Base-by-base conservation (phyloP, 1,284 basidiomycete species). In the Ustilago nuda region DNA sequence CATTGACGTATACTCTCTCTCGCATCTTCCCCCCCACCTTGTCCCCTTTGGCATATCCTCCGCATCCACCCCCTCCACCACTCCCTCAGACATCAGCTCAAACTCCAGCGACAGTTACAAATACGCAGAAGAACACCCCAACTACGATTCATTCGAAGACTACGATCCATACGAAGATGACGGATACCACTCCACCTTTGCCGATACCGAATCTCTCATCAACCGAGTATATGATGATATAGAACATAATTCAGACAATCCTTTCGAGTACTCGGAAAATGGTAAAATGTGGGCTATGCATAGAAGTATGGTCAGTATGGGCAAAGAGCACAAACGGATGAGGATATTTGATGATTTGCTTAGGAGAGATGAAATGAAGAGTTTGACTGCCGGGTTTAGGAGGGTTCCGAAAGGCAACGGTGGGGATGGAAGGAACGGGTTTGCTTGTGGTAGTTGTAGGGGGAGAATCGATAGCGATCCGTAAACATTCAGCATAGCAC, bases 321-420 rank as follows among this genome's bases (percentile, higher is more conserved):
- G 23, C 0, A 39, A 56, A 2, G 45, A 62, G n/a, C 55, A 58
- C 8, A 61, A 39, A 23, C 46, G 54, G 17, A 56, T 65, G 48
- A 33, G 33, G 5, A 15, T 66, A 17, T 72, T 72, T 27, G 69
- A 72, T 15, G 51, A 72, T 32, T 46, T 72, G 27, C 13, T 72
- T 19, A 46, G 62, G 17, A 61, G 63, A 39, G 68, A 71, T 13
- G 68, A 71, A 51, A 2, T 60, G 11, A 32, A 41, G 3, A 35
- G 53, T 13, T 39, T 70, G 46, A 70, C 67, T 1, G 61, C 61
- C 2, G 57, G 46, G 8, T 70, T 70, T 23, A 33, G 37, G 9
- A 60, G 56, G 48, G 67, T 70, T 33, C 67, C 66, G 2, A 12
- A 55, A 2, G 43, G 30, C 15, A 51, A 51, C 8, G 61, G 56